Base-by-base conservation (phyloP, 2,329 filamentous ascomycete species). In the Didymella exigua region DNA sequence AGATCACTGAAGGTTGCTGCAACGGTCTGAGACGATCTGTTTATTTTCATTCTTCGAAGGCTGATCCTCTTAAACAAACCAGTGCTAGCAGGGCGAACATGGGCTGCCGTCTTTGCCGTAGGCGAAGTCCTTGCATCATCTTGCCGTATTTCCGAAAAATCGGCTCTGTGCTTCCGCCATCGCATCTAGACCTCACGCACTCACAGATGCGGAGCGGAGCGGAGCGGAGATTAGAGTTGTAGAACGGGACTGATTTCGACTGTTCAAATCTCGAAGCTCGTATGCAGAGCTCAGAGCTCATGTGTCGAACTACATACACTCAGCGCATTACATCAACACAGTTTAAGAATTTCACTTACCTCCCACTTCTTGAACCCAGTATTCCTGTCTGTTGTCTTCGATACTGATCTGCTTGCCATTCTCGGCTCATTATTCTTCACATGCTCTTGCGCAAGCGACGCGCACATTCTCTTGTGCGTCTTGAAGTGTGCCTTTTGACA, bases 351-450 rank as follows among this genome's bases (percentile, higher is more conserved):
- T 29, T 26, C 10, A 60, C 65, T 37, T 50, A 72, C 69, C 65
- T 77, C 72, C 75, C 75, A 77, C 62, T 77, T 77, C 63, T 76
- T 70, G 58, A 74, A 58, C 3, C 75, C 75, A 23, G 69, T 68
- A 10, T 70, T 65, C 44, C 69, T 64, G n/a, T 59, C 70, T 4
- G 66, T 69, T 7, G 63, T 59, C 33, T 68, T 75, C 8, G 73
- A 67, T 4, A 69, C 62, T 23, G 67, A 63, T 31, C 66, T 58
- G 36, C 65, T 71, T 18, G 74, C 75, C 71, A 76, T 73, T 59
- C 75, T 77, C n/a, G 75, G 67, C 34, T 73, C 71, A 43, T 74
- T 67, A 36, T 62, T 65, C 48, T 75, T 74, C 9, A 69, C 64
- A 31, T 76, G 76, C 57, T 74, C 74, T 52, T 77, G 75, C 11